A percentile compares a stretch with the other conserved stretches of the same genome.
These are phyloP conservation scores for Inosperma sp. DNA, from an alignment of 768 basidiomycete genomes.

Conservation along the genomic window DNA sequence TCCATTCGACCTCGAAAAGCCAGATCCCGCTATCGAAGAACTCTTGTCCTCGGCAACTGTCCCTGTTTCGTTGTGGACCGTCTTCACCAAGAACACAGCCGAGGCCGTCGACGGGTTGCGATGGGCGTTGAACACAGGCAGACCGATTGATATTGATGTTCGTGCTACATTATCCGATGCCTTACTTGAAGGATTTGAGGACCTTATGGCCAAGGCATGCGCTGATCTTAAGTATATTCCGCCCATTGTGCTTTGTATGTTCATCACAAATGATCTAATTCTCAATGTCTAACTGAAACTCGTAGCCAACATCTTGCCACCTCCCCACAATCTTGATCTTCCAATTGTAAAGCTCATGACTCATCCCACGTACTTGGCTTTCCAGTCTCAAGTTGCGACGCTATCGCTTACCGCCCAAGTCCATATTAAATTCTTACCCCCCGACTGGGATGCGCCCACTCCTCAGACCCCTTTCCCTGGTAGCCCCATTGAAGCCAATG, in stretches of 20 bases:
- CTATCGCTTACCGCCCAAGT: constrained; percentile 72
- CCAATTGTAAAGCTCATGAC: constrained; percentile 79
- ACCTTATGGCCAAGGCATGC: constrained; percentile 62
- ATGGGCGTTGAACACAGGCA: constrained; percentile 62
- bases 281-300: constrained; percentile 13
- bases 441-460: constrained; percentile 62
- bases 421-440: constrained; percentile 72
- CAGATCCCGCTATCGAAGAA: constrained; percentile 36
- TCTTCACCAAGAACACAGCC: constrained; percentile 47
- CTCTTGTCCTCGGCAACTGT: constrained; percentile 37
- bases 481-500: constrained; percentile 34
- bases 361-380: constrained; percentile 67
- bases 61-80: constrained; percentile 52
- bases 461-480: constrained; percentile 42
- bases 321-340: constrained; percentile 63
- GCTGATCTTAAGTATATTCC: constrained; percentile 41
- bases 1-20: constrained; percentile 55
- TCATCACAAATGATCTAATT: constrained; percentile 1
- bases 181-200: constrained; percentile 62
- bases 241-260: constrained; percentile 66
- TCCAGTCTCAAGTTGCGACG: constrained; percentile 65
- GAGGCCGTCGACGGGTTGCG: constrained; percentile 50
- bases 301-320: constrained; percentile 75
- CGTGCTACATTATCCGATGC: constrained; percentile 50
- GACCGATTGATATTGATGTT: constrained; percentile 69